phyloP scores from a whole-genome alignment of 768 basidiomycete genomes.

The Suillus weaverae region DNA sequence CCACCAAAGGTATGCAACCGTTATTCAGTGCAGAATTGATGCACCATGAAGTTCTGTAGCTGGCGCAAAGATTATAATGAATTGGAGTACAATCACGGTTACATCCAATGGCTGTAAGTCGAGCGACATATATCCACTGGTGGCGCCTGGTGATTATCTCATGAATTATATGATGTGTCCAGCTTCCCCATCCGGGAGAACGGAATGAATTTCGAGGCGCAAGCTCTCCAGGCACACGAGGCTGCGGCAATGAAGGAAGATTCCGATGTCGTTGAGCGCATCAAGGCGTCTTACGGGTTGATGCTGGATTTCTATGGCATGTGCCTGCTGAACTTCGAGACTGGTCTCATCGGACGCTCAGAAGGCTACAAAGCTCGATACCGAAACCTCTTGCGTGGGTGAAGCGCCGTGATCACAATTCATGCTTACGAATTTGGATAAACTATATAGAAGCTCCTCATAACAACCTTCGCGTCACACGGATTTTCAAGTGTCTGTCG shows the following conservation, averaged over 20 bases:
- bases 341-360: conserved; percentile 59
- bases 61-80: conserved; percentile 64
- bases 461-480: conserved; percentile 75
- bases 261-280: conserved; percentile 45
- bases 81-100: conserved; percentile 70
- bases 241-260: conserved; percentile 54
- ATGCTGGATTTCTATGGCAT: conserved; percentile 86
- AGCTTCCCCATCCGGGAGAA: conserved; percentile 76
- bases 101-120: conserved; percentile 78
- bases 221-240: conserved; percentile 69
- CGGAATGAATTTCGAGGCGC: conserved; percentile 69
- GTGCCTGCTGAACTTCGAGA: conserved; percentile 55
- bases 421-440: not conserved
- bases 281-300: conserved; percentile 62
- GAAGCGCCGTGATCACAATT: not conserved
- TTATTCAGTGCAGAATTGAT: not conserved
- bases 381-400: conserved; percentile 66
- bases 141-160: not conserved
- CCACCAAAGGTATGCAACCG: conserved; percentile 48
- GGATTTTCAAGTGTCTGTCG: conserved; percentile 74
- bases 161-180: not conserved
- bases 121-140: not conserved
- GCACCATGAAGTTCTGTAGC: conserved; percentile 35
- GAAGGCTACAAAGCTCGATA: conserved; percentile 56
- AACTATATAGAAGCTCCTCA: conserved; percentile 57